phyloP scores from a whole-genome alignment of 1,139 yeast genomes.

The Hemisphaericaspora xylanilytica region DNA sequence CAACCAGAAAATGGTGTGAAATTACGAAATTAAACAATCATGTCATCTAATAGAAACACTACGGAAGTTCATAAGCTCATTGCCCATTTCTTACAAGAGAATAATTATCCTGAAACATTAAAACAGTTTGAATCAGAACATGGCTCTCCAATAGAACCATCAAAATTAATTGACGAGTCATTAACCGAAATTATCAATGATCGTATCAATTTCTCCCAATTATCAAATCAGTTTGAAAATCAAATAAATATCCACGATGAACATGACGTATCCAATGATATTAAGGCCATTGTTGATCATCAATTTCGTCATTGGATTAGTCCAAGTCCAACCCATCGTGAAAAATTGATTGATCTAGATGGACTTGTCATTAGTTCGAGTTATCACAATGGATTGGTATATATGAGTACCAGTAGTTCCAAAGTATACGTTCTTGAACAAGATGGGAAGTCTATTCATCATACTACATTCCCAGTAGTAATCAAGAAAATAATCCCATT shows the following conservation, averaged over 20 bases:
- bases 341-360: constrained; percentile 12
- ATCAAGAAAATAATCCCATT: constrained; percentile 30
- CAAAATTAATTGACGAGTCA: constrained; percentile 34
- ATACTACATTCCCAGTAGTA: constrained; percentile 17
- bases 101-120: constrained; percentile 47
- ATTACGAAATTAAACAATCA: neutral
- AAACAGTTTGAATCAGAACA: constrained; percentile 48
- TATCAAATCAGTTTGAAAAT: constrained; percentile 11
- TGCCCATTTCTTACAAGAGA: constrained; percentile 53
- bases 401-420: constrained; percentile 28
- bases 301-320: constrained; percentile 37
- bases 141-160: constrained; percentile 31
- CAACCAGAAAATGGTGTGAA: no score
- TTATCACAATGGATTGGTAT: constrained; percentile 14
- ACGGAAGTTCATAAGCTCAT: constrained; percentile 33
- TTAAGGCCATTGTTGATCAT: constrained; percentile 10
- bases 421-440: constrained; percentile 22
- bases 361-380: constrained; percentile 27
- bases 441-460: constrained; percentile 10
- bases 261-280: constrained; percentile 5
- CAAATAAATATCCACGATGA: neutral
- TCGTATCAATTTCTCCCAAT: constrained; percentile 34
- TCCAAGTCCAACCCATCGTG: constrained; percentile 27
- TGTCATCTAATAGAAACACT: constrained; percentile 1
- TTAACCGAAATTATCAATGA: constrained; percentile 53